Conservation (phyloP, 495 filamentous ascomycete genomes). For the Hyaloscypha hepaticicola region DNA sequence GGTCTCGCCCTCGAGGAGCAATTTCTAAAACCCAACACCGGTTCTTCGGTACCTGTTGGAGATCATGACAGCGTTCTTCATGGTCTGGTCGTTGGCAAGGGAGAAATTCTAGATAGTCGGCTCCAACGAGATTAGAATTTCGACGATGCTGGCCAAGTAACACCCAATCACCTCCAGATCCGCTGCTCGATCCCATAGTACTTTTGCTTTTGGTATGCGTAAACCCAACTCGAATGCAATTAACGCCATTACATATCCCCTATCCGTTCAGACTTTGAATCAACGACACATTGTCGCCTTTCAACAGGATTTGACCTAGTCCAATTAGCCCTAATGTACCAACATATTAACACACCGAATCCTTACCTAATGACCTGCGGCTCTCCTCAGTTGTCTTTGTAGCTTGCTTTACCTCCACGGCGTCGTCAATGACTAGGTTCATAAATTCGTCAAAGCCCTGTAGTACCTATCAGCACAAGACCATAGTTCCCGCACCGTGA, state of each 20-base stretch:
- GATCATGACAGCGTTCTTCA: slow-evolving; percentile 30
- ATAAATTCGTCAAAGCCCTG: slow-evolving; percentile 98
- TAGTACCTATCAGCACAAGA: slow-evolving; percentile 23
- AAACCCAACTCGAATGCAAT: slow-evolving; percentile 14
- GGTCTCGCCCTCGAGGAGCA: slow-evolving; percentile 89
- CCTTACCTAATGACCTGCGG: slow-evolving; percentile 75
- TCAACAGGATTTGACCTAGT: slow-evolving; percentile 90
- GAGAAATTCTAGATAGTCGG: slow-evolving; percentile 28
- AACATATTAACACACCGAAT: background rate
- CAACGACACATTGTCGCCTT: slow-evolving; percentile 95
- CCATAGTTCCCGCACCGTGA: background rate
- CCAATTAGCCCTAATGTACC: slow-evolving; percentile 31
- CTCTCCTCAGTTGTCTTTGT: slow-evolving; percentile 80
- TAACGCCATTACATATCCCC: slow-evolving; percentile 28
- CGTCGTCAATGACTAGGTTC: slow-evolving; percentile 96
- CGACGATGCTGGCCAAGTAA: slow-evolving; percentile 4
- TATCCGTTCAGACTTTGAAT: slow-evolving; percentile 74
- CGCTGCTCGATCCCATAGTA: slow-evolving; percentile 5
- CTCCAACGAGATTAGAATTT: slow-evolving; percentile 7
- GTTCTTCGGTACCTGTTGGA: slow-evolving; percentile 60
- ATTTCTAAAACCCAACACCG: slow-evolving; percentile 57
- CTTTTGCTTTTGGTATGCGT: slow-evolving; percentile 19
- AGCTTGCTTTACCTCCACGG: slow-evolving; percentile 83
- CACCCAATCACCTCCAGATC: background rate
- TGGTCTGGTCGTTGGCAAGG: slow-evolving; percentile 34